Conservation (phyloP, 2,329 filamentous ascomycete genomes). For the Diplocarpon rosae region DNA sequence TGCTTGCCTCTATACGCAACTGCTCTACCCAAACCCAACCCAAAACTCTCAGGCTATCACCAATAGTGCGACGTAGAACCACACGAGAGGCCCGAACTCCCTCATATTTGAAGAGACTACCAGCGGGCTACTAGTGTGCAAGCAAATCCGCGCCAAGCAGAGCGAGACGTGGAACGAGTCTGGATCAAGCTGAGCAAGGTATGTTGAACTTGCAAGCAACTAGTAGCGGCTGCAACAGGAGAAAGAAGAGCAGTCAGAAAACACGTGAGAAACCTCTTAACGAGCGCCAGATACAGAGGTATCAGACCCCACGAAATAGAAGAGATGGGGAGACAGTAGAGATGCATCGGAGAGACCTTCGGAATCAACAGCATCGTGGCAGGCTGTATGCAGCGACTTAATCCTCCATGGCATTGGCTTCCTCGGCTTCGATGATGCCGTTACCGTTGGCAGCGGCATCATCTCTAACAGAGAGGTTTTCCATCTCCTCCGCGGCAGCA, state of each 20-base stretch:
- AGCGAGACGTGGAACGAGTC: not conserved
- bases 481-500: not conserved
- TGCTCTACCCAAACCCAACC: not conserved
- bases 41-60: not conserved
- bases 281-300: too few species aligned
- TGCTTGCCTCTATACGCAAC: not conserved
- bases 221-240: not conserved
- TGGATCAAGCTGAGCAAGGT: not conserved
- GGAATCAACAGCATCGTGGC: slow-evolving; percentile 1
- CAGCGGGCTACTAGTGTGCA: not conserved
- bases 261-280: too few species aligned
- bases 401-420: slow-evolving; percentile 2
- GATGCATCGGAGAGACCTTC: not conserved
- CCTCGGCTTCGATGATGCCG: not conserved
- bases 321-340: not conserved
- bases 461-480: not conserved
- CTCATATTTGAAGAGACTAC: not conserved
- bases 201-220: not conserved
- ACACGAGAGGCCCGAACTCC: not conserved
- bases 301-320: too few species aligned
- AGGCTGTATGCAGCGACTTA: not conserved
- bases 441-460: not conserved
- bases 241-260: too few species aligned
- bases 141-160: not conserved
- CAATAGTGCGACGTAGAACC: slow-evolving; percentile 1